Evolutionary conservation across 495 filamentous ascomycete species (phyloP), one percentile per base, ranked within the genome.

Genomic region (Stereocaulon alpinum): DNA sequence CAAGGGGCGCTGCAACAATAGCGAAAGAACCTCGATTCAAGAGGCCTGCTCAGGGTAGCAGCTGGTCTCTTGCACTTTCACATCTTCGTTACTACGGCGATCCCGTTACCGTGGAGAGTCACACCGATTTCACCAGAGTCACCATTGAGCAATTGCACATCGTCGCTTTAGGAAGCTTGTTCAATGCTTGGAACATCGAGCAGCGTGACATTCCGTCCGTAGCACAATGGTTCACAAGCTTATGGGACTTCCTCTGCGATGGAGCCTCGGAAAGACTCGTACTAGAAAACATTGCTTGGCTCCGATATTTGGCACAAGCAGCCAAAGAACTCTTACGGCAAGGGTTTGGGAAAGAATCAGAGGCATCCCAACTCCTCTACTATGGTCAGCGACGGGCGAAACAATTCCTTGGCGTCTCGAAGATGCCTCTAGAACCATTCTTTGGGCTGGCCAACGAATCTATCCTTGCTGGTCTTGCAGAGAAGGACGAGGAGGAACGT

Each of bases 41-140:
- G n/a, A 56, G n/a, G 22, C 18, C 53, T 9, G 44, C 22, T 37
- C 30, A 42, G 2, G 59, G 43, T 29, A 56, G 22, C 14, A 40
- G 10, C 4, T 73, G 71, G 69, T 69, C 69, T 14, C 61, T 73
- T 22, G 57, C 71, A 3, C 64, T 63, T 22, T 57, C 73, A 15
- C 62, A 71, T 49, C 61, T 75, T 11, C 59, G 67, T 27, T 72
- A 70, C 42, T 73, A 73, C 48, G 71, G 71, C 5, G 37, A 65
- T 22, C 62, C 69, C 22, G 55, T 63, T 9, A 51, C 24, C 9
- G 57, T 59, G 4, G 29, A 27, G 27, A 49, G 22, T 32, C 32
- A 22, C 22, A 45, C 43, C 49, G 59, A 32, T 29, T 63, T 5
- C 65, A 68, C 56, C 34, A 44, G 9, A 44, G 37, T 52, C 57